These are phyloP conservation scores for Aphanomyces astaci DNA, from an alignment of 352 stramenopile genomes.

Conservation along the genomic window DNA sequence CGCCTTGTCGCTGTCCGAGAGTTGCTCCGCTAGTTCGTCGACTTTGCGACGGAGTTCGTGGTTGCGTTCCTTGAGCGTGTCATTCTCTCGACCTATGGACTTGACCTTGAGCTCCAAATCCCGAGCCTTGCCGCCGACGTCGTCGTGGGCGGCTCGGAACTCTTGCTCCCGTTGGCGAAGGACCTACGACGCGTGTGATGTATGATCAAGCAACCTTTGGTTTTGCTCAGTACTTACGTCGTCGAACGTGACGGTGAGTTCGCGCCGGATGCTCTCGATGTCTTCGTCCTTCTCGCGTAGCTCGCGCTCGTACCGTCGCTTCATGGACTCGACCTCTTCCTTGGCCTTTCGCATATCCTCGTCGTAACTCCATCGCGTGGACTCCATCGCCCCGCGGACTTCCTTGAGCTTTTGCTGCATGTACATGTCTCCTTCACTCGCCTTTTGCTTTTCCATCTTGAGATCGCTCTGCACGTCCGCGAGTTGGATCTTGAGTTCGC, in stretches of 20 bases:
- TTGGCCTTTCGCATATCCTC: constrained; percentile 52
- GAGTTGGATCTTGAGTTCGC: constrained; percentile 50
- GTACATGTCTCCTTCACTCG: constrained; percentile 41
- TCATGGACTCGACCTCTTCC: constrained; percentile 50
- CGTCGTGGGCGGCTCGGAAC: constrained; percentile 41
- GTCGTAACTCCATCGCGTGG: constrained; percentile 65
- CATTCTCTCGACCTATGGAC: constrained; percentile 33
- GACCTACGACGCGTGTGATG: constrained; percentile 12
- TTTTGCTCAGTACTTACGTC: constrained; percentile 25
- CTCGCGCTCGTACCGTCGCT: constrained; percentile 42
- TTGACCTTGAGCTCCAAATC: constrained; percentile 65
- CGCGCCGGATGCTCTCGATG: constrained; percentile 56
- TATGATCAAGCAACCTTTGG: not conserved
- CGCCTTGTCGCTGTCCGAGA: constrained; percentile 58
- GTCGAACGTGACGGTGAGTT: constrained; percentile 68
- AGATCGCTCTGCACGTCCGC: constrained; percentile 48
- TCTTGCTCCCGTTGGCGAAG: constrained; percentile 56
- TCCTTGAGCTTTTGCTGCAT: constrained; percentile 74
- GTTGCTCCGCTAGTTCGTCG: constrained; percentile 51
- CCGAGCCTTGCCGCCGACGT: constrained; percentile 34
- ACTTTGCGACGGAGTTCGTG: constrained; percentile 58
- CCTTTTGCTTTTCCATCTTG: constrained; percentile 37
- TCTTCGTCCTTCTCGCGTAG: constrained; percentile 76
- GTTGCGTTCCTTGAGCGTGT: constrained; percentile 35
- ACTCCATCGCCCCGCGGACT: constrained; percentile 57